A percentile compares a stretch with the other conserved stretches of the same genome.
Evolutionary conservation across 164 flowering plant species (phyloP).

Genomic region (Magnolia officinalis): DNA sequence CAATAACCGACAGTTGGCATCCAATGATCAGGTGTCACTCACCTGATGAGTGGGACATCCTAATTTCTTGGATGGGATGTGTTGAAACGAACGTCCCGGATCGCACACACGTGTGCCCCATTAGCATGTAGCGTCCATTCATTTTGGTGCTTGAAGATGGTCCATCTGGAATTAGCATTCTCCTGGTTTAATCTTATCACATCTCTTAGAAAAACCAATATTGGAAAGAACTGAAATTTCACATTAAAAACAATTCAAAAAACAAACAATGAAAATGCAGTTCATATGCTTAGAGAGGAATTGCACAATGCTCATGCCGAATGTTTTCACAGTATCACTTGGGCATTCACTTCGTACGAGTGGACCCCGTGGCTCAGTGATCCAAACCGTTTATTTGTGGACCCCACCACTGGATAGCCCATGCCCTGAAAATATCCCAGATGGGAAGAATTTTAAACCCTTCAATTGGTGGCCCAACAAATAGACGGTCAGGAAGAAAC

Average conservation of each 20-base stretch:
- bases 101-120: too few relatives aligned
- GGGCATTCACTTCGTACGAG: not conserved
- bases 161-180: not conserved
- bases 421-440: too few relatives aligned
- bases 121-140: not conserved
- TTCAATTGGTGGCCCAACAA: not conserved
- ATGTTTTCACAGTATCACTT: not conserved
- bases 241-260: constrained; percentile 1
- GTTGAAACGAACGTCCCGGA: not conserved
- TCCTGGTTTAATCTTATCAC: not conserved
- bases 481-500: not conserved
- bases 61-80: not conserved
- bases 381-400: not conserved
- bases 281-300: not conserved
- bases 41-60: too few relatives aligned
- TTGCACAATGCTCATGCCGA: not conserved
- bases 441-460: too few relatives aligned
- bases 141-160: not conserved
- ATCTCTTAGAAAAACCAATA: not conserved
- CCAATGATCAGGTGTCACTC: too few relatives aligned
- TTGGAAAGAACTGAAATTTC: not conserved
- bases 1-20: not conserved
- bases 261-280: not conserved
- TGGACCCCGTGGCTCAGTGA: not conserved
- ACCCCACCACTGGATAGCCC: not conserved